Conservation (phyloP, 2,329 filamentous ascomycete species). For the Aciculosporium take region DNA sequence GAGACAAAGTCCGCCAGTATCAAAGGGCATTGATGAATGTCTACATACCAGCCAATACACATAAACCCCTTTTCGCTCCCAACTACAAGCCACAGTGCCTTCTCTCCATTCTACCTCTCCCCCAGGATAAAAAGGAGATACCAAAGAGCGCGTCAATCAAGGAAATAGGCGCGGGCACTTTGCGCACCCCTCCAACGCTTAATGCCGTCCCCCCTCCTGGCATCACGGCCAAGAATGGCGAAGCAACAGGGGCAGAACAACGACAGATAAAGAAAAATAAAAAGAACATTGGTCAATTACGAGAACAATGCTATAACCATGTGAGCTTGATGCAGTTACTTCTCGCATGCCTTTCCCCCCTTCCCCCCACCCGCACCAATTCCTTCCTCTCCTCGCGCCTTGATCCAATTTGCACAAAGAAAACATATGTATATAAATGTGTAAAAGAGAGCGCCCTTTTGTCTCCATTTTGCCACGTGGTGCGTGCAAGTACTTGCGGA, state of each 20-base stretch:
- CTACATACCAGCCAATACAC: background rate
- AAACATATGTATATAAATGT: slow-evolving; percentile 1
- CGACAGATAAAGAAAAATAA: background rate
- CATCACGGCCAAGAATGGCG: background rate
- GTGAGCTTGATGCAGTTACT: slow-evolving; percentile 2
- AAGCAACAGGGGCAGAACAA: background rate
- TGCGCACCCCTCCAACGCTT: background rate
- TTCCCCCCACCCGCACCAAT: no score
- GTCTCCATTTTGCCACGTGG: background rate
- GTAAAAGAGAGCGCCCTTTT: background rate
- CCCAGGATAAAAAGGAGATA: background rate
- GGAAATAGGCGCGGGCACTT: background rate
- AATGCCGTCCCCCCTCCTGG: background rate
- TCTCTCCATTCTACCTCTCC: background rate
- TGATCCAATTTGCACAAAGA: slow-evolving; percentile 6
- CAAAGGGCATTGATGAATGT: background rate
- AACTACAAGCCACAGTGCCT: background rate
- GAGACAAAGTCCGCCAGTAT: background rate
- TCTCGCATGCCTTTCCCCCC: slow-evolving; percentile 1
- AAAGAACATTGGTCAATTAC: background rate
- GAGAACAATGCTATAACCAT: slow-evolving; percentile 3
- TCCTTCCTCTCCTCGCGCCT: slow-evolving; percentile 1
- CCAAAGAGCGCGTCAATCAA: background rate
- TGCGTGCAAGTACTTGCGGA: background rate
- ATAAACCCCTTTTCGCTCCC: background rate